These are phyloP conservation scores for Ascosphaera pollenicola DNA, from an alignment of 2,329 filamentous ascomycete genomes.

Conservation along the genomic window DNA sequence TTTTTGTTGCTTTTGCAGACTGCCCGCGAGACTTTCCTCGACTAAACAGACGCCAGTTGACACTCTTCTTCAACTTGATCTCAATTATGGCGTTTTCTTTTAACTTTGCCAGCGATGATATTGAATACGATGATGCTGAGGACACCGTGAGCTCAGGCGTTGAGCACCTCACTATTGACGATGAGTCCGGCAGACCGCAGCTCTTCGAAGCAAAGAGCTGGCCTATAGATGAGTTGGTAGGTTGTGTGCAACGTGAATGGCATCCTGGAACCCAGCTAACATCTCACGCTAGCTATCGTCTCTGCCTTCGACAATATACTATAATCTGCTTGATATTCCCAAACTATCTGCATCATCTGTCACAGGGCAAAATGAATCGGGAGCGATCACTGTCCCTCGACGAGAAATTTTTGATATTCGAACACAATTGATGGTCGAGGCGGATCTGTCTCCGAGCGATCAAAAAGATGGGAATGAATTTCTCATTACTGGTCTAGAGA, in stretches of 20 bases:
- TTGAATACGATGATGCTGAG: slow-evolving; percentile 26
- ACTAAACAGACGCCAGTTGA: no score
- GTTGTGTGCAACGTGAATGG: slow-evolving; percentile 27
- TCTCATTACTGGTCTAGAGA: slow-evolving; percentile 26
- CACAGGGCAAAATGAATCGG: neutral
- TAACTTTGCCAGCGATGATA: slow-evolving; percentile 36
- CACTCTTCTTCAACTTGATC: neutral
- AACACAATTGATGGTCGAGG: slow-evolving; percentile 40
- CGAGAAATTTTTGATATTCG: slow-evolving; percentile 42
- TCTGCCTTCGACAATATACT: slow-evolving; percentile 37
- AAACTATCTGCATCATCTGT: slow-evolving; percentile 8
- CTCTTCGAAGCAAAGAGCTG: slow-evolving; percentile 9
- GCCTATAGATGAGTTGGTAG: slow-evolving; percentile 15
- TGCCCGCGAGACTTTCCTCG: no score
- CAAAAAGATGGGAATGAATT: slow-evolving; percentile 17
- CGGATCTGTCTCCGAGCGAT: slow-evolving; percentile 12
- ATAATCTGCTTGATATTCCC: slow-evolving; percentile 27
- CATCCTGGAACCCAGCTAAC: slow-evolving; percentile 1
- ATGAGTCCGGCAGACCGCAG: slow-evolving; percentile 2
- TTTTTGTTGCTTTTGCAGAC: no score
- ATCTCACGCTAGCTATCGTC: slow-evolving; percentile 23
- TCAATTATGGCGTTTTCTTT: slow-evolving; percentile 25
- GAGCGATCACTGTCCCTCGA: slow-evolving; percentile 23
- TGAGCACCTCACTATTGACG: slow-evolving; percentile 6
- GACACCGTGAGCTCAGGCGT: slow-evolving; percentile 10